Evolutionary conservation across 352 stramenopile genomes (phyloP), one percentile per base, ranked within the genome.

Genomic region (Globisporangium apiculatum): DNA sequence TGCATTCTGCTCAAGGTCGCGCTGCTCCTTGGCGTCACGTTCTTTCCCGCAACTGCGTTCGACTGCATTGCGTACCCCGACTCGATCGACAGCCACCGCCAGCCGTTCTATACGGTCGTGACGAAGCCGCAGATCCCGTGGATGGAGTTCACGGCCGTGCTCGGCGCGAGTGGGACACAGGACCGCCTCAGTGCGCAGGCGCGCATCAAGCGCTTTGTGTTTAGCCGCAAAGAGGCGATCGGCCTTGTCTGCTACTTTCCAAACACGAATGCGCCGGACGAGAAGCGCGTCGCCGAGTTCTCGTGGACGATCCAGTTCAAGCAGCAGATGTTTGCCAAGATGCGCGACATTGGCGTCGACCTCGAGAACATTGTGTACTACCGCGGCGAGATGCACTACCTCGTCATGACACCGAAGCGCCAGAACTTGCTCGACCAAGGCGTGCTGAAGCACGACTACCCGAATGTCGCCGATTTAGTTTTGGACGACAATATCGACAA

Each of bases 311-410:
- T 89, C 51, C 83, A 92, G 70, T 92, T 90, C 69, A 92, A 92
- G 64, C 77, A 92, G 67, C 71, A 86, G 58, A 75, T 90, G 68
- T 92, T 92, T 58, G 80, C 74, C 11, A 80, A 87, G 68, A 83
- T 92, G 72, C 74, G 75, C 45, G 78, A 78, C 12, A 72, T 82
- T 17, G 81, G 77, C 43, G 72, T 94, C 24, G 79, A 91, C 59
- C 61, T 91, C 11, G 84, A 94, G 68, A 91, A 91, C 55, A 77
- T 91, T 45, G 84, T 92, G 65, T 94, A 94, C 70, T 91, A 92
- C 66, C 79, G 81, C 24, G 84, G 83, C 42, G 80, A 89, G 58
- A 89, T 90, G 71, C 84, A 94, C 66, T 94, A 94, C 66, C 64
- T 94, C 38, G 84, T 94, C 8, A 91, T 91, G 79, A 92, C 84